phyloP scores from a whole-genome alignment of 1,284 basidiomycete species.

The Trichosporon sp. region DNA sequence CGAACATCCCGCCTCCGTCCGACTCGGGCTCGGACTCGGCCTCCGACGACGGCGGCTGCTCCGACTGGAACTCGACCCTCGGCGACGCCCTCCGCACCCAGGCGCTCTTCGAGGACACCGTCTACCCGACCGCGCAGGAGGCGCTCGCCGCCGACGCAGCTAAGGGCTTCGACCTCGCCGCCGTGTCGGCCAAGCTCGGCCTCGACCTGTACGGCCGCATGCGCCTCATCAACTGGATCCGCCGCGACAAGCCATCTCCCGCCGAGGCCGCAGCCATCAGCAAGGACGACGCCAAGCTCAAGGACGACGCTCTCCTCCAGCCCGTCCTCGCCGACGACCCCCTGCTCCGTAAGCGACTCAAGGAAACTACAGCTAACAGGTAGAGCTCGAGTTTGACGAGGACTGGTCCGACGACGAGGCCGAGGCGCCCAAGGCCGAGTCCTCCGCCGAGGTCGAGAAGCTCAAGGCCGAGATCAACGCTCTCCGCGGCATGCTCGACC shows the following conservation, averaged over 20 bases:
- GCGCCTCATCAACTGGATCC: constrained; percentile 78
- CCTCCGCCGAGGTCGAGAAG: constrained; percentile 33
- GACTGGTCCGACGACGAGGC: constrained; percentile 63
- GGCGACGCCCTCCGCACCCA: constrained; percentile 53
- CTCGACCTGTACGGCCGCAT: constrained; percentile 68
- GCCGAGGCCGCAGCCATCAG: constrained; percentile 6
- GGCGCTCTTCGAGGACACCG: constrained; percentile 74
- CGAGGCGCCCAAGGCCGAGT: constrained; percentile 46
- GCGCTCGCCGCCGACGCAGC: constrained; percentile 62
- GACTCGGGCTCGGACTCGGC: constrained; percentile 23
- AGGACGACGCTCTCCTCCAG: constrained; percentile 68
- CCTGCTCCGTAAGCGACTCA: constrained; percentile 67
- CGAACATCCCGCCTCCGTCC: constrained; percentile 14
- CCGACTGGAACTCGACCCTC: constrained; percentile 43
- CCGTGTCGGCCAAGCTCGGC: constrained; percentile 32
- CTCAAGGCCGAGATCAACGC: constrained; percentile 31
- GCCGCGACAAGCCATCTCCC: constrained; percentile 53
- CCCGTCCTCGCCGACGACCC: constrained; percentile 80
- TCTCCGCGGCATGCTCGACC: constrained; percentile 34
- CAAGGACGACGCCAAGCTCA: constrained; percentile 47
- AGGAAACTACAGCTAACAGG: neutral
- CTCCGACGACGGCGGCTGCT: constrained; percentile 30
- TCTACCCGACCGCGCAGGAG: constrained; percentile 60
- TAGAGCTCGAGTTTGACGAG: constrained; percentile 61
- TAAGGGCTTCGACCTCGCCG: constrained; percentile 48